Evolutionary conservation across 1,284 basidiomycete genomes (phyloP).

Genomic region (Microstroma glucosiphilum): DNA sequence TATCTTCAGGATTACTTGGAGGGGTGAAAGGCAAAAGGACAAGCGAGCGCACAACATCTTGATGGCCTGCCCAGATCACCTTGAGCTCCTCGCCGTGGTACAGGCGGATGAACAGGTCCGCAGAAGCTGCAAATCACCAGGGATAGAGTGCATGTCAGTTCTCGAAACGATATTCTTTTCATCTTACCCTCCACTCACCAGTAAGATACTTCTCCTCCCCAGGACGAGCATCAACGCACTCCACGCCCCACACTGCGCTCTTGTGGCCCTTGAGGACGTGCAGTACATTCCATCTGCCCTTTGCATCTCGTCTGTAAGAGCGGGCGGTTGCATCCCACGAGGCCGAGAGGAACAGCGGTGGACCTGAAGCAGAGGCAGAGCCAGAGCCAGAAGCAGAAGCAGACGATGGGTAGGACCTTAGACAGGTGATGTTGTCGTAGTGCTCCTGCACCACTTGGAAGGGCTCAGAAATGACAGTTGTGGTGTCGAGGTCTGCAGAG

Average conservation of each 20-base stretch:
- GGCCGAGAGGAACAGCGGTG: conserved; percentile 19
- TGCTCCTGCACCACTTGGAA: conserved; percentile 2
- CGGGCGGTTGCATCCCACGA: conserved; percentile 31
- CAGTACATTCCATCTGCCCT: conserved; percentile 17
- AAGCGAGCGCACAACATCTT: conserved; percentile 26
- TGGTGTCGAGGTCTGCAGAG: neutral
- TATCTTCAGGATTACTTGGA: too few relatives aligned
- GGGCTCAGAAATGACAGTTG: neutral
- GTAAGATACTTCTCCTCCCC: conserved; percentile 24
- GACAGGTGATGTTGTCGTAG: conserved; percentile 1
- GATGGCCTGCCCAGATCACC: conserved; percentile 26
- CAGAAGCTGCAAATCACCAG: conserved; percentile 12
- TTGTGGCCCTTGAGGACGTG: conserved; percentile 25
- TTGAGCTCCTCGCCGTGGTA: conserved; percentile 26
- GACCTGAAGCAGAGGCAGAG: neutral
- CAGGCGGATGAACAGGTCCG: conserved; percentile 30
- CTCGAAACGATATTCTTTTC: too few relatives aligned
- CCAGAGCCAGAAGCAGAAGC: too few relatives aligned
- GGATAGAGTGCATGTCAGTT: too few relatives aligned
- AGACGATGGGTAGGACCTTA: neutral
- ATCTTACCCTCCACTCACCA: neutral
- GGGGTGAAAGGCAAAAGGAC: neutral
- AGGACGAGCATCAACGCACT: conserved; percentile 16
- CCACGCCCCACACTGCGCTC: conserved; percentile 30
- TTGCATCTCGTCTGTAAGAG: conserved; percentile 11